Conservation (phyloP, 208 protist species). For the Vickermania spadyakhi region DNA sequence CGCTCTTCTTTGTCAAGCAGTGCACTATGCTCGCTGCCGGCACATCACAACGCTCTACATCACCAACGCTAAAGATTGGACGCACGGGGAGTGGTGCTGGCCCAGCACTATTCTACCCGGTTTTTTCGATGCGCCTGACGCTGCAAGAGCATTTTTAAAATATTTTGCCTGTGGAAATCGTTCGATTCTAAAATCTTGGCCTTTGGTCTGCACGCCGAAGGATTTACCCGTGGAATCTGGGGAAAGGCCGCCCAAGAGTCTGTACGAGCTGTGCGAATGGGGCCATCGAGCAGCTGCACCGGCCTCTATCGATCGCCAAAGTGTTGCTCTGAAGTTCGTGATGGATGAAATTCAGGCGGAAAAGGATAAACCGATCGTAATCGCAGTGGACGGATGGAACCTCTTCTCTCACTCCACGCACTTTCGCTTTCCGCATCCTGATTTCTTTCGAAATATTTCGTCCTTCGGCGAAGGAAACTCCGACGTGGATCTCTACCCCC, state of each 20-base stretch:
- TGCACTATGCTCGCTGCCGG: constrained; percentile 75
- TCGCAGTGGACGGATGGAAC: constrained; percentile 88
- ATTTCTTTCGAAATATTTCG: constrained; percentile 79
- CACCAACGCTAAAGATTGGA: constrained; percentile 80
- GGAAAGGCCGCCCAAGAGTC: constrained; percentile 56
- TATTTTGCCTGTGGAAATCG: constrained; percentile 72
- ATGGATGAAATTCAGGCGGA: constrained; percentile 82
- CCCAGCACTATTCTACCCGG: constrained; percentile 84
- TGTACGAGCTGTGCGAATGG: constrained; percentile 83
- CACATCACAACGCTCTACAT: constrained; percentile 77
- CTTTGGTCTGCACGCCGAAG: constrained; percentile 57
- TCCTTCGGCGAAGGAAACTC: constrained; percentile 68
- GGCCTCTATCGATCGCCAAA: constrained; percentile 82
- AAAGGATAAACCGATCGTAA: constrained; percentile 74
- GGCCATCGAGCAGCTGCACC: constrained; percentile 65
- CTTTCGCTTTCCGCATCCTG: constrained; percentile 86
- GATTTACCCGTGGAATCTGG: constrained; percentile 76
- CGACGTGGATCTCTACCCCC: constrained; percentile 80
- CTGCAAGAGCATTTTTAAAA: constrained; percentile 63
- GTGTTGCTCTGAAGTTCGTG: constrained; percentile 86
- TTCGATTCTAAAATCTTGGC: constrained; percentile 40
- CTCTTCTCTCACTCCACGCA: constrained; percentile 87
- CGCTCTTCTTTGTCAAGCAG: constrained; percentile 81
- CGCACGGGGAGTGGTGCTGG: constrained; percentile 88
- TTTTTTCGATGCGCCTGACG: constrained; percentile 89